phyloP scores from a whole-genome alignment of 352 stramenopile species.

The Phytophthora sansomeana region DNA sequence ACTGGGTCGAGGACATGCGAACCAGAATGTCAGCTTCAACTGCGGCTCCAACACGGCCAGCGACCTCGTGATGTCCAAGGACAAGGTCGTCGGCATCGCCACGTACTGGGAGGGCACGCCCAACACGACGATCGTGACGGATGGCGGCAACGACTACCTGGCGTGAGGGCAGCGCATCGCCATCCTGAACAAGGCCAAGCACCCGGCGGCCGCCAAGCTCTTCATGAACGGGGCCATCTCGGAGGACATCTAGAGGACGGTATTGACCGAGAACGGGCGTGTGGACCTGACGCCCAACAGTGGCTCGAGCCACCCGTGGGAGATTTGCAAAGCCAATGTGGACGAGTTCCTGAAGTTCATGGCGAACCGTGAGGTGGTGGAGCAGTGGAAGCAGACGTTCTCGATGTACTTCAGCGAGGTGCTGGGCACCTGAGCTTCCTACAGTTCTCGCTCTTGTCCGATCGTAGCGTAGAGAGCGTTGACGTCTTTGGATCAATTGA shows the following conservation, averaged over 20 bases:
- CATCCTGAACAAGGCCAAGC: conserved; percentile 65
- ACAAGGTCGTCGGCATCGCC: conserved; percentile 43
- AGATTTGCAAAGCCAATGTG: conserved; percentile 43
- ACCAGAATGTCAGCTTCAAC: conserved; percentile 47
- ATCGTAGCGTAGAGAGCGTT: no score
- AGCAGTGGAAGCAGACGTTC: conserved; percentile 54
- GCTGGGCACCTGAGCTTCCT: no score
- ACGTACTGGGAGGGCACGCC: conserved; percentile 23
- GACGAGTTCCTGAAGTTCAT: conserved; percentile 54
- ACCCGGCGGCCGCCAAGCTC: conserved; percentile 60
- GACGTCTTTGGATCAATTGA: no score
- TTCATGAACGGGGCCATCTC: conserved; percentile 65
- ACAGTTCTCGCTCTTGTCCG: no score
- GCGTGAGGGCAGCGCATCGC: conserved; percentile 61
- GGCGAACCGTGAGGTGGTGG: conserved; percentile 51
- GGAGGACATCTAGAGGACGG: conserved; percentile 42
- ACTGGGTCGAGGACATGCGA: conserved; percentile 53
- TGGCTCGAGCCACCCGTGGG: conserved; percentile 42
- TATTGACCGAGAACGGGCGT: conserved; percentile 39
- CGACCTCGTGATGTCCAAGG: conserved; percentile 34
- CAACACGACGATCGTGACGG: no score
- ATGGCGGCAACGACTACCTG: conserved; percentile 46
- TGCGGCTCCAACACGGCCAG: conserved; percentile 43
- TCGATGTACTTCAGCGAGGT: conserved; percentile 67
- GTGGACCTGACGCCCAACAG: conserved; percentile 45